Percentiles rank a stretch among this genome's conserved stretches.
phyloP scores from a whole-genome alignment of 495 filamentous ascomycete genomes.

The Trypethelium eluteriae region DNA sequence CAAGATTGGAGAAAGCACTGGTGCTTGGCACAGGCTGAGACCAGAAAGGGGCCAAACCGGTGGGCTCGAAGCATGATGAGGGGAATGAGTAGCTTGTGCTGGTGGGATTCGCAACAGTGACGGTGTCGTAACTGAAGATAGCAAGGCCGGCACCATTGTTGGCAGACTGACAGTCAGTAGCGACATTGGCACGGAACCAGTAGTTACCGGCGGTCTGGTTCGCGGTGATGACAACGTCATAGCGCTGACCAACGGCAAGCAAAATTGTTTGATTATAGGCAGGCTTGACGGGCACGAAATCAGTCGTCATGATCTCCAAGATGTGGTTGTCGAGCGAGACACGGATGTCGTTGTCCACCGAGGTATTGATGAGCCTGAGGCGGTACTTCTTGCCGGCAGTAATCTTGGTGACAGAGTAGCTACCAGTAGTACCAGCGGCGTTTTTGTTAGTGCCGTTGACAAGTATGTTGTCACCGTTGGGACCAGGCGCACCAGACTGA shows the following conservation, averaged over 20 bases:
- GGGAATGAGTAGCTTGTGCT: constrained; percentile 16
- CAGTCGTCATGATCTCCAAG: constrained; percentile 33
- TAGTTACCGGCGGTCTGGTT: constrained; percentile 33
- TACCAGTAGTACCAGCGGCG: constrained; percentile 23
- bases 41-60: constrained; percentile 26
- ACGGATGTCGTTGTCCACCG: constrained; percentile 25
- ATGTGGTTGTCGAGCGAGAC: constrained; percentile 30
- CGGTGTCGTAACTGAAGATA: constrained; percentile 33
- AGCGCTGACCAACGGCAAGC: constrained; percentile 36
- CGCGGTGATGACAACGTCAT: constrained; percentile 37
- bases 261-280: constrained; percentile 26
- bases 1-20: background rate
- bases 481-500: constrained; percentile 21
- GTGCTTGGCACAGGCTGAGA: constrained; percentile 17
- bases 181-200: constrained; percentile 34
- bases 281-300: constrained; percentile 36
- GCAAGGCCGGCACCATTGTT: constrained; percentile 16
- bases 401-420: constrained; percentile 27
- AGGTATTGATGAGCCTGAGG: constrained; percentile 35
- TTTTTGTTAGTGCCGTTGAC: constrained; percentile 35
- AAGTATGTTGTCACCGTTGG: constrained; percentile 29
- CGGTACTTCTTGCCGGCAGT: constrained; percentile 33
- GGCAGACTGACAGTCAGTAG: constrained; percentile 18
- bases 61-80: constrained; percentile 29
- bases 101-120: constrained; percentile 22